Evolutionary conservation across 805 yeast species (phyloP), one percentile per base, ranked within the genome.

Genomic region (Blastobotrys attinorum): DNA sequence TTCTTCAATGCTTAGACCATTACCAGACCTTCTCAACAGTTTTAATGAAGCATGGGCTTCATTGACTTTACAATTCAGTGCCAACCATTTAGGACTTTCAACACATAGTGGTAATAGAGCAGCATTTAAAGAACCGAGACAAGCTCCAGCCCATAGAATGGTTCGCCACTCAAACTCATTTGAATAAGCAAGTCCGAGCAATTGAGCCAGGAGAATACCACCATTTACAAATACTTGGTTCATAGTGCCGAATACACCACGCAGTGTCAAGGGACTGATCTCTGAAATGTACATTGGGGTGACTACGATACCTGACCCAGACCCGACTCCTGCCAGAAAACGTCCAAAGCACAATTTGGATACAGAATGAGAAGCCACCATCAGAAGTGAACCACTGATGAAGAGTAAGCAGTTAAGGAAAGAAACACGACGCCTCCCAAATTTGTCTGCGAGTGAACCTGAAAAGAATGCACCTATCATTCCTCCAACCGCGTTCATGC

Each of bases 31-130:
- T 37, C 78, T 63, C 10, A 75, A 49, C 20, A 49, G 47, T 6
- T 47, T 47, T 22, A 74, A 53, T 1, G 64, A 60, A 4, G 47
- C 49, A 58, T 62, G 59, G 37, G 78, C 81, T 45, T 70, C 65
- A 11, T 61, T 56, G 35, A 65, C 60, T 23, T 59, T 47, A 2
- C 83, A 80, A 17, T 72, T 69, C 22, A 65, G 57, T 3, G 69
- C 67, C 23, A 88, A 65, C 96, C 96, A 90, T 62, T 81, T 75
- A 5, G 97, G 97, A 4, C 90, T 79, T 60, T 89, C 97, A 15
- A 73, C 76, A 36, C 69, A 65, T 8, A 71, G 47, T 2, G 50
- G 41, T 6, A 68, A 50, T 34, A 69, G 55, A 1, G 70, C 60
- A 0, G 71, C 31, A 53, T 80, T 77, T 0, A 71, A 6, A 0